Evolutionary conservation across 148 eudicot species (phyloP).

Genomic region (Camellia lanceoleosa): DNA sequence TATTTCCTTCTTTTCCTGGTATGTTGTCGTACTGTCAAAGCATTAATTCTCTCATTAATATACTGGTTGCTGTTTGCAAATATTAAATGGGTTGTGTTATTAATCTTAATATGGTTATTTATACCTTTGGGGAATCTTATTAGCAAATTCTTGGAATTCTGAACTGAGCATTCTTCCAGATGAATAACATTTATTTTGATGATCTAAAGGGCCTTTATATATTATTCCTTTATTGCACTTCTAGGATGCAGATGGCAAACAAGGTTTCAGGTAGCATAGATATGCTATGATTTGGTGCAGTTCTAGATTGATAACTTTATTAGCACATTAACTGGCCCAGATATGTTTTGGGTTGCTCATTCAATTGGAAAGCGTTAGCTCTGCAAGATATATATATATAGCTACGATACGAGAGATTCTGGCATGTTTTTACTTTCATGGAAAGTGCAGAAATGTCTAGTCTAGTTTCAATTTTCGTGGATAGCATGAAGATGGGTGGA

Average conservation of each 20-base stretch:
- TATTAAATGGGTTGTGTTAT: background rate
- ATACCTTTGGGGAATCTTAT: background rate
- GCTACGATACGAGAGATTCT: too few relatives aligned
- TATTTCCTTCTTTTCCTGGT: constrained; percentile 99
- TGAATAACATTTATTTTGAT: background rate
- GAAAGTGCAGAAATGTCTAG: too few relatives aligned
- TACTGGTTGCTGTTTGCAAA: background rate
- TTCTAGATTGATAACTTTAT: background rate
- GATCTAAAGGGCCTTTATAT: background rate
- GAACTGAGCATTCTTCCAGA: background rate
- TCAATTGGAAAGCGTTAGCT: too few relatives aligned
- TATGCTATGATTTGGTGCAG: background rate
- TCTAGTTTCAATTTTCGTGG: too few relatives aligned
- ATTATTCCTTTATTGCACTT: background rate
- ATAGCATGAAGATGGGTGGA: too few relatives aligned
- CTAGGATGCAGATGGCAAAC: background rate
- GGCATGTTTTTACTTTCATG: too few relatives aligned
- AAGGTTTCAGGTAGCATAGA: background rate
- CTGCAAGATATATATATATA: too few relatives aligned
- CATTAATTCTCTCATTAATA: background rate
- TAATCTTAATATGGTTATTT: background rate
- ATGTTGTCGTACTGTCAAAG: constrained; percentile 17
- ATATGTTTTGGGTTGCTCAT: too few relatives aligned
- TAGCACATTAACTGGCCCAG: background rate
- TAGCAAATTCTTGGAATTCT: background rate